Evolutionary conservation across 2,329 filamentous ascomycete species (phyloP), one percentile per base, ranked within the genome.

Genomic region (Podosphaera fusca): DNA sequence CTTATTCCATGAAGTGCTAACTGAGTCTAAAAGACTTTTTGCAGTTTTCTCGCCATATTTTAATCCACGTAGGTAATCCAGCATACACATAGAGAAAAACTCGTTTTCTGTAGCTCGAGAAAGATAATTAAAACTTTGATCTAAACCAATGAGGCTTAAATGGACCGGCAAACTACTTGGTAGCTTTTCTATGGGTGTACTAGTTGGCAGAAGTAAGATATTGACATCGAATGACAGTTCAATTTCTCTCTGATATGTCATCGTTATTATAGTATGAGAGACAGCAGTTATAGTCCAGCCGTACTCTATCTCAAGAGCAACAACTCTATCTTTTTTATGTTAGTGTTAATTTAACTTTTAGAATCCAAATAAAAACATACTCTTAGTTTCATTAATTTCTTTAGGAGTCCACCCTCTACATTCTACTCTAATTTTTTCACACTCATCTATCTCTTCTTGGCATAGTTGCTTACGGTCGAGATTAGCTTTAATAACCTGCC

Each of bases 401-500:
- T 77, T 81, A 56, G 82, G 79, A 58, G 83, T 90, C 83, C 89
- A 95, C 45, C 90, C 89, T 56, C 89, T 81, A 67, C 85, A 94
- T 64, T 94, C 85, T 67, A 95, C 88, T 60, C 85, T 79, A 33
- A 94, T 75, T 61, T 81, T 82, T 68, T 95, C 88, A 0, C 89
- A 86, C 64, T 87, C 82, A 58, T 80, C 77, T 58, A 94, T 95
- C 53, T 92, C 85, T 34, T 79, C 75, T 35, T 83, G 65, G 62
- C 78, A 87, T 63, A 81, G 76, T 56, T 80, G 70, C 67, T 90
- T 95, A 64, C 80, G 76, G 58, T 81, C 75, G 6, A 75, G 73
- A 51, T 83, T 74, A 1, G 77, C 73, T 59, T 80, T 76, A 21
- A 90, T 79, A 7, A 75, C 73, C 1, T 73, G 69, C 60, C 85